These are phyloP conservation scores for Cucurbita moschata DNA, from an alignment of 306 rosid genomes.

Conservation along the genomic window DNA sequence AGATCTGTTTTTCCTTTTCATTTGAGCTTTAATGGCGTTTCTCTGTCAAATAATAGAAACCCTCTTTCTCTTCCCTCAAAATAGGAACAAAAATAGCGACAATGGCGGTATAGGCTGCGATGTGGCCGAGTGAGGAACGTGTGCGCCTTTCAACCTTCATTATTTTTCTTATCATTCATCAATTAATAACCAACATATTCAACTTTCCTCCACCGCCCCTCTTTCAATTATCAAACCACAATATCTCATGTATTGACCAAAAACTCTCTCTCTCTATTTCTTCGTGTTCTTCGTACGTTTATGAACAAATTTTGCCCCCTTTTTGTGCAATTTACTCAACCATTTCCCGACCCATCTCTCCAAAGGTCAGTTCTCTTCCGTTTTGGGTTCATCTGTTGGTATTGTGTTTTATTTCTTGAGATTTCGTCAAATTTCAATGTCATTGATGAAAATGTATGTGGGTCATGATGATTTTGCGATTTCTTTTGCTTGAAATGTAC, in stretches of 20 bases:
- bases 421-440: neutral
- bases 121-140: conserved; percentile 1
- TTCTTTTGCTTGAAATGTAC: neutral
- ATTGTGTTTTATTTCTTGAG: neutral
- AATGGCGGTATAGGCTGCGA: neutral
- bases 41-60: conserved; percentile 3
- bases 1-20: neutral
- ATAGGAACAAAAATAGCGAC: neutral
- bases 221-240: neutral
- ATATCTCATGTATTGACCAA: neutral
- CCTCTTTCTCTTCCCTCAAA: neutral
- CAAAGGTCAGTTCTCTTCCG: neutral
- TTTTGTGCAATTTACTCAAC: neutral
- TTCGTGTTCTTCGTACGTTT: neutral
- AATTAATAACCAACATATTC: neutral
- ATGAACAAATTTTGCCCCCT: neutral
- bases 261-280: neutral
- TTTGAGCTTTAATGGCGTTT: neutral
- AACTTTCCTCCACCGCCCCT: conserved; percentile 1
- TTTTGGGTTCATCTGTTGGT: neutral
- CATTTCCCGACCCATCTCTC: neutral
- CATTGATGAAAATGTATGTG: neutral
- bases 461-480: neutral
- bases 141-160: neutral
- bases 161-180: neutral